These are phyloP conservation scores for Fusarium bactridioides DNA, from an alignment of 2,329 filamentous ascomycete species.

Conservation along the genomic window DNA sequence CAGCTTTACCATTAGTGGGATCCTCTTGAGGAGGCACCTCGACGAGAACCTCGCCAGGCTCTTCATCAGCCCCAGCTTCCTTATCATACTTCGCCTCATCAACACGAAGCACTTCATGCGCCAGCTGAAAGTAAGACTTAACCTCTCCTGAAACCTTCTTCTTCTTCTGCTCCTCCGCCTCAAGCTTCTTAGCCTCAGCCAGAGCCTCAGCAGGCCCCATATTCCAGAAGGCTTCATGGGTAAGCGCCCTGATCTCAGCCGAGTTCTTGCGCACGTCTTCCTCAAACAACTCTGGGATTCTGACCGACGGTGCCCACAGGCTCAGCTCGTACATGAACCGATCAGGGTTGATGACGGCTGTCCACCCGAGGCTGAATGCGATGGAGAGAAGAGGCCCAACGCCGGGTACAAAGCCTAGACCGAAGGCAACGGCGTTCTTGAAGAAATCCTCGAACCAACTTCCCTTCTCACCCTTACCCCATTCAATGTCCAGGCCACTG, in stretches of 20 bases:
- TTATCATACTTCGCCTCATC: background rate
- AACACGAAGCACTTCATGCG: background rate
- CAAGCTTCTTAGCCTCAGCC: background rate
- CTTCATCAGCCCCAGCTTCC: too few species aligned
- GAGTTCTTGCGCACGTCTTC: background rate
- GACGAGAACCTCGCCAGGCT: background rate
- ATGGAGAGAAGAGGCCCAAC: background rate
- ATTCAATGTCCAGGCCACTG: background rate
- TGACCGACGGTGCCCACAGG: background rate
- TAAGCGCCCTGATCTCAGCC: background rate
- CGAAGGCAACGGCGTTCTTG: background rate
- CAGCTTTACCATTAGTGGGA: background rate
- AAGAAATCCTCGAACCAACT: background rate
- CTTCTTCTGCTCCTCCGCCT: background rate
- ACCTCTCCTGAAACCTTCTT: background rate
- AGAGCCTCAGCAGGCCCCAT: background rate
- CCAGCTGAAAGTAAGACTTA: background rate
- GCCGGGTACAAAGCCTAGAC: accelerated
- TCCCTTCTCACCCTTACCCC: background rate
- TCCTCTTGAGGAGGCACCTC: background rate
- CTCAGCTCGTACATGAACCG: background rate
- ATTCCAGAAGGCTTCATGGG: accelerated
- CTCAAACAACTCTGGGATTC: background rate
- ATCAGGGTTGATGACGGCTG: background rate
- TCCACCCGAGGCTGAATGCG: background rate